Evolutionary conservation across 73 alveolate species (phyloP).

Genomic region (Blepharisma stoltei): DNA sequence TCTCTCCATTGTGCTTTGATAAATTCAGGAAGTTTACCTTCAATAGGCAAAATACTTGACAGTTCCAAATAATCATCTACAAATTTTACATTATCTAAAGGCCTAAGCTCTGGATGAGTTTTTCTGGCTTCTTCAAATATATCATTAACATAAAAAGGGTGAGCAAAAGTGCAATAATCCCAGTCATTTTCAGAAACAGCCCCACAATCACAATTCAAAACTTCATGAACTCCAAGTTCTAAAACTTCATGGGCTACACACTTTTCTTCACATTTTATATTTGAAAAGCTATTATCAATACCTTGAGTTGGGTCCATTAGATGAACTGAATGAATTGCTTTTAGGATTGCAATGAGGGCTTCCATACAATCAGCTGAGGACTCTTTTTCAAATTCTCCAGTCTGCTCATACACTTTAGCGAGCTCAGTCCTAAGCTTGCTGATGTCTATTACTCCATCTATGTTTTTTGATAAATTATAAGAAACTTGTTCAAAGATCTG

Average conservation of each 20-base stretch:
- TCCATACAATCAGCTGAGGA: conserved; percentile 17
- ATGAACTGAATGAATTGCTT: not conserved
- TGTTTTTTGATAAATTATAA: not conserved
- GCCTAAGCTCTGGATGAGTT: not conserved
- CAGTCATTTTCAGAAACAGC: not conserved
- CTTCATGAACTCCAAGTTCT: not conserved
- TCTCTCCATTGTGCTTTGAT: conserved; percentile 14
- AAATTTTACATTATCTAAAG: not conserved
- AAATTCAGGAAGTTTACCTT: not conserved
- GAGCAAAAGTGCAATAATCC: conserved; percentile 13
- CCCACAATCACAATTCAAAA: not conserved
- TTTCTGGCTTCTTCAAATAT: conserved; percentile 1
- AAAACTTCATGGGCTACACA: conserved; percentile 6
- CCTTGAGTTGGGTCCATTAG: too few relatives aligned
- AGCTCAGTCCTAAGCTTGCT: conserved; percentile 15
- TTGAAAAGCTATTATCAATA: not conserved
- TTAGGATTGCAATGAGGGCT: not conserved
- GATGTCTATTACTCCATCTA: not conserved
- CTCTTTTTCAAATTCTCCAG: not conserved
- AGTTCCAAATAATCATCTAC: not conserved
- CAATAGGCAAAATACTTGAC: not conserved
- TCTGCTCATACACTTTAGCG: not conserved
- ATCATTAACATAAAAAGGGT: conserved; percentile 19
- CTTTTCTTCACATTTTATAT: not conserved
- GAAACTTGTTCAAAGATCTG: not conserved